Percentiles rank a stretch among this genome's conserved stretches.
phyloP scores from a whole-genome alignment of 2,329 filamentous ascomycete species.

The Blastomyces emzantsi region DNA sequence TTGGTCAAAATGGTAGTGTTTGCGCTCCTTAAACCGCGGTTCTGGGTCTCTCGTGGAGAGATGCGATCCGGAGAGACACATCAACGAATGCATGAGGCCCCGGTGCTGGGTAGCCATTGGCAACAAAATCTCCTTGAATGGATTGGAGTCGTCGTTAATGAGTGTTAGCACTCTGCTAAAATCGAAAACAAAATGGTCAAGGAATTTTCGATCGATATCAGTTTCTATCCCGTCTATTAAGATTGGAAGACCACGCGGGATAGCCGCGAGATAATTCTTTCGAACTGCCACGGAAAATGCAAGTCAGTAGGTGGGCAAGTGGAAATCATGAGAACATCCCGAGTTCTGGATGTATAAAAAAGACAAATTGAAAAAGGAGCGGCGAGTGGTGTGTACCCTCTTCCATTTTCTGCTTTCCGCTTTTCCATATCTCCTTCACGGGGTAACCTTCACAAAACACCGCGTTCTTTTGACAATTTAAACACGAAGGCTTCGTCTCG shows the following conservation, averaged over 20 bases:
- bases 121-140: slow-evolving; percentile 74
- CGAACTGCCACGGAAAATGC: slow-evolving; percentile 20
- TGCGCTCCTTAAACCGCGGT: slow-evolving; percentile 45
- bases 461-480: slow-evolving; percentile 89
- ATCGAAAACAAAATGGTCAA: slow-evolving; percentile 72
- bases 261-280: slow-evolving; percentile 26
- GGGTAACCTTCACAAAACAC: slow-evolving; percentile 87
- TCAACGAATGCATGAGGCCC: slow-evolving; percentile 82
- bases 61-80: slow-evolving; percentile 75
- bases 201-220: slow-evolving; percentile 66
- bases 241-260: slow-evolving; percentile 42
- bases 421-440: slow-evolving; percentile 78
- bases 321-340: neutral
- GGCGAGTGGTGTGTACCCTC: slow-evolving; percentile 39
- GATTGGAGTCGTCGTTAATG: slow-evolving; percentile 70
- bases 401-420: slow-evolving; percentile 66
- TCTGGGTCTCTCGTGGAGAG: slow-evolving; percentile 45
- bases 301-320: neutral
- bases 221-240: slow-evolving; percentile 77
- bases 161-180: slow-evolving; percentile 75
- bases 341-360: neutral
- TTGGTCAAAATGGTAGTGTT: slow-evolving; percentile 45
- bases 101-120: slow-evolving; percentile 71
- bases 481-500: slow-evolving; percentile 37
- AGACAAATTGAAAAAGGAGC: neutral